These are phyloP conservation scores for Erigeron philadelphicus DNA, from an alignment of 140 eudicot species.

Conservation along the genomic window DNA sequence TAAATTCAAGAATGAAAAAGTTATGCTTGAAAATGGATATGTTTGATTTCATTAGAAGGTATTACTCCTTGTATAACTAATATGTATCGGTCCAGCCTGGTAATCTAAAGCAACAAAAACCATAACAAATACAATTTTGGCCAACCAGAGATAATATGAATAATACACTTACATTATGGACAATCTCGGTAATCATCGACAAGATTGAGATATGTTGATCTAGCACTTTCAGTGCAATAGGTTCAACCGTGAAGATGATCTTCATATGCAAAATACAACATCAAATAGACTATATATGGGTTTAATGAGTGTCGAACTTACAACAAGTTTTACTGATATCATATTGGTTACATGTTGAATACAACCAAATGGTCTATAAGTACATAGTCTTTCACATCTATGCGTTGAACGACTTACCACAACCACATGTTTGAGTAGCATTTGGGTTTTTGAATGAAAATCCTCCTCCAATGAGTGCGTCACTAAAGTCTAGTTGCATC, in stretches of 20 bases:
- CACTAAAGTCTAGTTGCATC: slow-evolving; percentile 94
- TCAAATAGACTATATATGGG: slow-evolving; percentile 1
- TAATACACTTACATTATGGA: not conserved
- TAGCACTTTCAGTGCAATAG: not conserved
- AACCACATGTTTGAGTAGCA: slow-evolving; percentile 96
- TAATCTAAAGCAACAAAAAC: not conserved
- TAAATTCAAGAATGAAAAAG: no score
- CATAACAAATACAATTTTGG: not conserved
- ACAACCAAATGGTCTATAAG: slow-evolving; percentile 19
- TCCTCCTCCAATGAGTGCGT: slow-evolving; percentile 98
- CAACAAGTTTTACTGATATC: slow-evolving; percentile 10
- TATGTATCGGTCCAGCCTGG: not conserved
- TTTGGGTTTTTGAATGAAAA: slow-evolving; percentile 91
- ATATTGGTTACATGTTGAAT: slow-evolving; percentile 1
- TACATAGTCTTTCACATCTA: slow-evolving; percentile 45
- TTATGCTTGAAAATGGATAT: no score
- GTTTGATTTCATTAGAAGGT: no score
- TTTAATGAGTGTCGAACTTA: slow-evolving; percentile 9
- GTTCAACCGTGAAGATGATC: not conserved
- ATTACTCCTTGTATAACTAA: no score
- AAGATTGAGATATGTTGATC: not conserved
- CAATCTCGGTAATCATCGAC: not conserved
- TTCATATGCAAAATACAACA: slow-evolving; percentile 2
- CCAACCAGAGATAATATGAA: not conserved
- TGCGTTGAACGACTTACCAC: slow-evolving; percentile 95